Base-by-base conservation (phyloP, 352 stramenopile genomes). In the Pythium phragmitis region DNA sequence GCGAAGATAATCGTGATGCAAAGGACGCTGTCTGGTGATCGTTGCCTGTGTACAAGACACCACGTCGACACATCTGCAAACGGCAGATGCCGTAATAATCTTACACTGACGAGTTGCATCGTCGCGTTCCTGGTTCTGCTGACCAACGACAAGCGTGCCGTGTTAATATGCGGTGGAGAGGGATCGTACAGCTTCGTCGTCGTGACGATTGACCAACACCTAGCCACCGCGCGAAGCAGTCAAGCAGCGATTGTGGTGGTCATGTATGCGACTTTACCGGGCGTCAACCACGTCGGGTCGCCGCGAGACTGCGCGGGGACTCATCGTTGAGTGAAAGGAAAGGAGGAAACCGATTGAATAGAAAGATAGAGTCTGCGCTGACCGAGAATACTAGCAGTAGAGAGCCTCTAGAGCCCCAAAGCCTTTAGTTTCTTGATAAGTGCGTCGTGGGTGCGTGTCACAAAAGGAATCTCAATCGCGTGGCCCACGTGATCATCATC, bases 401-500 rank as follows among this genome's bases (percentile, higher is more conserved):
- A 39, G 34, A 39, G n/a, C 4, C 26, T 8, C 46, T 52, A 60
- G 6, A 60, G 26, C 6, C 54, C 54, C 14, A 60, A 19, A 14
- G 41, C 4, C 54, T 60, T 52, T 5, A 60, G 42, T 52, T 60
- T 60, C 42, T 60, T 52, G 23, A 60, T 60, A 21, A 60, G 54
- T 4, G 23, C 14, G 21, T 60, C 54, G 21, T 60, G 54, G 8
- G 54, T 60, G 26, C 54, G 54, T 17, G 41, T 14, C 3, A 60
- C 54, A 49, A 60, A 60, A 13, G 42, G 42, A 60, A 60, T 60
- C 30, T 60, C 54, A 17, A 51, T 60, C 3, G 54, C 39, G 30
- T 60, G 54, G n/a, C 54, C 54, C 12, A 60, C 54, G 21, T 60
- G 42, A n/a, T 60, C 54, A 23, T 60, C 54, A 26, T 60, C 54